Conservation (phyloP, 306 rosid genomes). For the Castanea crenata region DNA sequence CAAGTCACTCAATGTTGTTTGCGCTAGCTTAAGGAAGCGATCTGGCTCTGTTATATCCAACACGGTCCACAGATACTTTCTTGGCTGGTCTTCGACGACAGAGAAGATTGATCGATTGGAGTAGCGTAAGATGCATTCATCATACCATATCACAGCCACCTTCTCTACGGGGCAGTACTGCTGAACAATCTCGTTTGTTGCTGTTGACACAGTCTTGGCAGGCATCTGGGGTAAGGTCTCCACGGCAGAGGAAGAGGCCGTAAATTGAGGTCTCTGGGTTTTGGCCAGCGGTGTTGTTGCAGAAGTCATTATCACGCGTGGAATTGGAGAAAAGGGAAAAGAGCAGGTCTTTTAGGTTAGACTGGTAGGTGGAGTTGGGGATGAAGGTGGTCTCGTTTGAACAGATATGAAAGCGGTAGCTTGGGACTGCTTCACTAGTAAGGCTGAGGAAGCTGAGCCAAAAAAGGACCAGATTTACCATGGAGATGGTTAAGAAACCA, state of each 20-base stretch:
- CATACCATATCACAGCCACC: slow-evolving; percentile 25
- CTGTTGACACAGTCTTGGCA: slow-evolving; percentile 31
- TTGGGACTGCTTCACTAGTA: neutral
- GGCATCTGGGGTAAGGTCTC: neutral
- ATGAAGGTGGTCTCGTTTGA: neutral
- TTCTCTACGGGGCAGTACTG: slow-evolving; percentile 13
- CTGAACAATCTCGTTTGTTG: slow-evolving; percentile 8
- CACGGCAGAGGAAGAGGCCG: slow-evolving; percentile 10
- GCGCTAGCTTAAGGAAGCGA: slow-evolving; percentile 1
- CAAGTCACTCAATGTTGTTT: neutral
- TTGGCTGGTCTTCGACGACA: neutral
- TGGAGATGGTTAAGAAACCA: neutral
- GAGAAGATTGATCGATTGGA: slow-evolving; percentile 21
- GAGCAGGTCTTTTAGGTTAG: neutral
- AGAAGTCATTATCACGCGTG: neutral
- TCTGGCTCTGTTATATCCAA: neutral
- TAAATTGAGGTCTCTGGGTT: neutral
- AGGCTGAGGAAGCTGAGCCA: neutral
- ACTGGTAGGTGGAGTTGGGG: neutral
- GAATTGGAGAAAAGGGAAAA: neutral
- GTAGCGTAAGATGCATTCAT: slow-evolving; percentile 37
- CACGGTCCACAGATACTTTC: rapidly evolving
- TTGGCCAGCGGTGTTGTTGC: neutral
- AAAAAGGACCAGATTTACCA: neutral
- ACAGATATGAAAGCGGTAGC: neutral